A percentile compares a stretch with the other conserved stretches of the same genome.
Conservation (phyloP, 306 rosid species). For the Sicyos edulis region DNA sequence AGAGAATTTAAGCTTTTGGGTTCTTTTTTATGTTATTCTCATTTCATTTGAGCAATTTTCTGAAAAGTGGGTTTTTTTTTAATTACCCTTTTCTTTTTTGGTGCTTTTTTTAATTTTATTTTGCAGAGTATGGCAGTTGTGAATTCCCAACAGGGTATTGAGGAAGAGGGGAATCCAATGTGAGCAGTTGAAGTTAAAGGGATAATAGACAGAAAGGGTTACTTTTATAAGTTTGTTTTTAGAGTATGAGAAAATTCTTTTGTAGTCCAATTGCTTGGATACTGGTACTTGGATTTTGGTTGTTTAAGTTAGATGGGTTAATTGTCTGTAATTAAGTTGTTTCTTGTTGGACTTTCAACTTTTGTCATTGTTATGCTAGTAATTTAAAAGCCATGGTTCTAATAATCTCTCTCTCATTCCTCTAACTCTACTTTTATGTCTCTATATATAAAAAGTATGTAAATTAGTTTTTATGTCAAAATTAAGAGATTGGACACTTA, state of each 20-base stretch:
- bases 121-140: slow-evolving; percentile 74
- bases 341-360: not conserved
- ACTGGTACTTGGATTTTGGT: not conserved
- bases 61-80: not conserved
- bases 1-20: not conserved
- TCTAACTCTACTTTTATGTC: too few species aligned
- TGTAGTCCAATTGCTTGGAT: slow-evolving; percentile 14
- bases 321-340: slow-evolving; percentile 1
- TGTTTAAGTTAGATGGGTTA: not conserved
- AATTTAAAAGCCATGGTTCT: not conserved
- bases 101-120: not conserved
- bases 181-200: not conserved
- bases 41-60: slow-evolving; percentile 6
- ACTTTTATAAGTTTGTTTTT: not conserved
- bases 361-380: not conserved
- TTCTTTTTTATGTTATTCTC: not conserved
- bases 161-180: not conserved
- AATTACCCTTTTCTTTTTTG: not conserved
- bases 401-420: not conserved
- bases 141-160: slow-evolving; percentile 61
- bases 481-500: too few species aligned
- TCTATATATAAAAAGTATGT: too few species aligned
- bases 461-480: too few species aligned
- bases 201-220: not conserved
- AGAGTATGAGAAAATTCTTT: slow-evolving; percentile 1